phyloP scores from a whole-genome alignment of 768 basidiomycete genomes.

The Hericium rajendrae region DNA sequence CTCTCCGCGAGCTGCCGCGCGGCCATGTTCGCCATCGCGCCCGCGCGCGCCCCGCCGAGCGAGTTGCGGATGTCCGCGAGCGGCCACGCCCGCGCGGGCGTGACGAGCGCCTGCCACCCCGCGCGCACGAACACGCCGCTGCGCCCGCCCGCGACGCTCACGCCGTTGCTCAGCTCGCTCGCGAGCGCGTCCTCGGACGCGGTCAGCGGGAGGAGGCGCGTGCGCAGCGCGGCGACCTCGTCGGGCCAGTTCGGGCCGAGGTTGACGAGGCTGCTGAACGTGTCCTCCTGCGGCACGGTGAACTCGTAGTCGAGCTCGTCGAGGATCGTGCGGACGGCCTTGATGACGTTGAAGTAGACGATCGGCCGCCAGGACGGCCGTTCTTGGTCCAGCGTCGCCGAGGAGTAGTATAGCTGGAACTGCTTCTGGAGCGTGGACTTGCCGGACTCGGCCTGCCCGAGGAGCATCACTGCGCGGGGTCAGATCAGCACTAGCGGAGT shows the following conservation, averaged over 20 bases:
- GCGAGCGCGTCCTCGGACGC: slow-evolving; percentile 60
- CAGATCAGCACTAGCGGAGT: background rate
- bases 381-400: slow-evolving; percentile 27
- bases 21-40: slow-evolving; percentile 41
- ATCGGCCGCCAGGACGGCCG: slow-evolving; percentile 34
- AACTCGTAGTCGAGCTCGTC: slow-evolving; percentile 19
- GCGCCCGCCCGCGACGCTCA: slow-evolving; percentile 50
- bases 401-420: slow-evolving; percentile 74
- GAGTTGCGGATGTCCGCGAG: slow-evolving; percentile 25
- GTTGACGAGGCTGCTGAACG: slow-evolving; percentile 4
- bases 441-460: slow-evolving; percentile 71
- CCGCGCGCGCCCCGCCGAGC: slow-evolving; percentile 19
- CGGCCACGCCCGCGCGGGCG: slow-evolving; percentile 34
- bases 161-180: slow-evolving; percentile 56
- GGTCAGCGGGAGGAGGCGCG: slow-evolving; percentile 51
- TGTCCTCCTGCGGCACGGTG: slow-evolving; percentile 9
- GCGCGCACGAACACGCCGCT: slow-evolving; percentile 58
- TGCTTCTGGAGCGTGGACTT: slow-evolving; percentile 83
- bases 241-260: slow-evolving; percentile 22
- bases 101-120: slow-evolving; percentile 61
- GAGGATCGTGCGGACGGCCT: slow-evolving; percentile 16
- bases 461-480: slow-evolving; percentile 46
- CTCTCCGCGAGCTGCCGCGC: slow-evolving; percentile 42
- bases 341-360: slow-evolving; percentile 41
- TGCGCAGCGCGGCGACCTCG: slow-evolving; percentile 44